Evolutionary conservation across 805 yeast species (phyloP).

Genomic region (Hanseniaspora singularis): DNA sequence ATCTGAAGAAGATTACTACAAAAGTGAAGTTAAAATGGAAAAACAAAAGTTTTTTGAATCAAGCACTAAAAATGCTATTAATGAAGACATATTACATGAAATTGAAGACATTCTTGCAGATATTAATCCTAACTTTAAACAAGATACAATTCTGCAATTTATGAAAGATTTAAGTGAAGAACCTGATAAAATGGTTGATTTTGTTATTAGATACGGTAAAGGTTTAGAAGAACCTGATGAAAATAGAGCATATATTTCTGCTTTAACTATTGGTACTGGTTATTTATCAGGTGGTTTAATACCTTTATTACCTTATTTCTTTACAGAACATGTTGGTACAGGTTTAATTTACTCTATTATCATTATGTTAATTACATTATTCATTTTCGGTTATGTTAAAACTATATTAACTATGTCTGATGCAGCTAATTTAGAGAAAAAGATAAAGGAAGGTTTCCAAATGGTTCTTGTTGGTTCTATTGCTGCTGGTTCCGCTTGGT

Average conservation of each 20-base stretch:
- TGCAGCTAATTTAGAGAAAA: conserved; percentile 48
- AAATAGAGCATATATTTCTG: conserved; percentile 77
- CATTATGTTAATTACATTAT: conserved; percentile 75
- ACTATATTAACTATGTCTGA: conserved; percentile 76
- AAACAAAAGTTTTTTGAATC: conserved; percentile 54
- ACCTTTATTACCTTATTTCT: conserved; percentile 85
- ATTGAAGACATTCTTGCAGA: conserved; percentile 71
- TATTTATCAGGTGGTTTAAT: conserved; percentile 88
- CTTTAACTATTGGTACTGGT: conserved; percentile 77
- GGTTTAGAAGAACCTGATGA: conserved; percentile 95
- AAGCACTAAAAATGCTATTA: conserved; percentile 39
- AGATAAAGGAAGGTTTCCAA: conserved; percentile 68
- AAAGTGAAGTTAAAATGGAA: conserved; percentile 58
- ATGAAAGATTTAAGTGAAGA: conserved; percentile 65
- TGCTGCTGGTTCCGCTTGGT: conserved; percentile 97
- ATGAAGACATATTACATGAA: conserved; percentile 35
- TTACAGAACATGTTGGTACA: conserved; percentile 57
- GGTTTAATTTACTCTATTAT: conserved; percentile 66
- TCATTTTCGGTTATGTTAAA: conserved; percentile 76
- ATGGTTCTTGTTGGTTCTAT: conserved; percentile 94
- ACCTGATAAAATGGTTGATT: conserved; percentile 72
- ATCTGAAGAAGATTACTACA: conserved; percentile 68
- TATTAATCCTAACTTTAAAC: conserved; percentile 45
- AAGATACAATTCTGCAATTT: conserved; percentile 60
- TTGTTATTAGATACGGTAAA: conserved; percentile 74